phyloP scores from a whole-genome alignment of 495 filamentous ascomycete species.

The Tuber calosporum region DNA sequence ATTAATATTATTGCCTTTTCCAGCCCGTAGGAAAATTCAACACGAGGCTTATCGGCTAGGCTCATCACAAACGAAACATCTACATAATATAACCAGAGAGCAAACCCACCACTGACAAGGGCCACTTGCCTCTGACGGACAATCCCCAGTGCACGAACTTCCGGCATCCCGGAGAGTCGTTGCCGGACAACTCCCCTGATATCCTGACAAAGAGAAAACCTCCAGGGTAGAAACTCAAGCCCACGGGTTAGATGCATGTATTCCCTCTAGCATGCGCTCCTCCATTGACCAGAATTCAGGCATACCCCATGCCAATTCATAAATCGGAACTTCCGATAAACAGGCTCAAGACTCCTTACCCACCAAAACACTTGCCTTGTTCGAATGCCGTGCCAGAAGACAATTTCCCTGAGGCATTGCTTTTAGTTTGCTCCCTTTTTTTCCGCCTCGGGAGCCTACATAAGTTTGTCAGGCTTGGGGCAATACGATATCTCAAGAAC shows the following conservation, averaged over 20 bases:
- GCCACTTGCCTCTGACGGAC: not conserved
- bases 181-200: not conserved
- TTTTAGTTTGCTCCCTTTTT: not conserved
- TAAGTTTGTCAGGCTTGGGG: not conserved
- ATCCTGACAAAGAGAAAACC: not conserved
- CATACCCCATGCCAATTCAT: not conserved
- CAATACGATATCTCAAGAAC: not conserved
- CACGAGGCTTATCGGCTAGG: not conserved
- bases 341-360: not conserved
- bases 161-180: not conserved
- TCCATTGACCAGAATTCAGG: not conserved
- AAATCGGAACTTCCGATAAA: not conserved
- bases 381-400: not conserved
- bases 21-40: not conserved
- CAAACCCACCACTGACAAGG: not conserved
- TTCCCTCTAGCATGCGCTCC: not conserved
- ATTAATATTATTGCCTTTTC: not conserved
- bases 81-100: no score
- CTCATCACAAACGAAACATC: not conserved
- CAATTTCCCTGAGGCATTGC: not conserved
- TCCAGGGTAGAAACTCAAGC: not conserved
- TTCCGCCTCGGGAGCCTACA: not conserved
- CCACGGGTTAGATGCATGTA: not conserved
- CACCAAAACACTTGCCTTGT: not conserved
- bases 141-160: not conserved